phyloP scores from a whole-genome alignment of 306 rosid genomes.

The Lathyrus tuberosus region DNA sequence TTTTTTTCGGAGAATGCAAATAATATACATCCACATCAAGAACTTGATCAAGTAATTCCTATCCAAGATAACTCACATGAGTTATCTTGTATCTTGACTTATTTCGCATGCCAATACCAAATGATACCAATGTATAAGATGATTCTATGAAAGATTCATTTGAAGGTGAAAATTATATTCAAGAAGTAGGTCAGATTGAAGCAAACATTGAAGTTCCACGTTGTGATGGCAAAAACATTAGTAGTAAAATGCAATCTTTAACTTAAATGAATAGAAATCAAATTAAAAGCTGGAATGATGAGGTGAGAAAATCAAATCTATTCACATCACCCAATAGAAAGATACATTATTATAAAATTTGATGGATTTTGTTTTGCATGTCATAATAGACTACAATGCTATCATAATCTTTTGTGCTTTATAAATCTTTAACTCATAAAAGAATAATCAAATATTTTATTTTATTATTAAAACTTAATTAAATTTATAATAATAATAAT shows the following conservation, averaged over 20 bases:
- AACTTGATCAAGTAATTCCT: neutral
- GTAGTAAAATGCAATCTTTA: neutral
- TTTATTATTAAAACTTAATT: too few species aligned
- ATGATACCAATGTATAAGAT: neutral
- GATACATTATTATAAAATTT: too few species aligned
- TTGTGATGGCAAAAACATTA: neutral
- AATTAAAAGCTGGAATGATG: slow-evolving; percentile 43
- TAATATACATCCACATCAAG: slow-evolving; percentile 46
- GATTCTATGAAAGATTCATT: neutral
- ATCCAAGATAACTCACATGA: too few species aligned
- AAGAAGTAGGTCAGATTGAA: neutral
- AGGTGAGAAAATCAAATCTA: neutral
- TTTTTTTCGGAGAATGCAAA: slow-evolving; percentile 51
- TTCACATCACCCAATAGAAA: too few species aligned
- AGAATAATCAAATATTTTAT: too few species aligned
- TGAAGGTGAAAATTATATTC: neutral
- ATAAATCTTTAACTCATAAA: too few species aligned
- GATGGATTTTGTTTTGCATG: too few species aligned
- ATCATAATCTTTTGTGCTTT: too few species aligned
- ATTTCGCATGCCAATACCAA: neutral
- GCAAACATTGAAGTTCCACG: neutral
- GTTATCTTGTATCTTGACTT: neutral
- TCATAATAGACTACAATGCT: too few species aligned
- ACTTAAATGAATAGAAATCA: slow-evolving; percentile 43
- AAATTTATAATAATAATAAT: too few species aligned